Evolutionary conservation across 1,284 basidiomycete species (phyloP), one percentile per base, ranked within the genome.

Genomic region (Leccinum pallidistipes): DNA sequence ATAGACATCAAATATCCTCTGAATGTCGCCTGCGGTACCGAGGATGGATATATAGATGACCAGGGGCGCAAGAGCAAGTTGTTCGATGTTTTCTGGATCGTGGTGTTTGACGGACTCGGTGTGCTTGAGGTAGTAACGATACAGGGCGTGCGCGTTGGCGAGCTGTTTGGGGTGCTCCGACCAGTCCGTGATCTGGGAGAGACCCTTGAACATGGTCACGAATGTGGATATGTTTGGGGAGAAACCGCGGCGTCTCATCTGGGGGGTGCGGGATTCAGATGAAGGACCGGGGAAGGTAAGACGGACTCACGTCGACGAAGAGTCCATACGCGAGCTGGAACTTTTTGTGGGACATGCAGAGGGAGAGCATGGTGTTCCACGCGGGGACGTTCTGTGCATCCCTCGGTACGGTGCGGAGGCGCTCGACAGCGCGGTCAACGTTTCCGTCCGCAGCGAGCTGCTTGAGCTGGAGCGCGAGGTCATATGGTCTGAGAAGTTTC

Each of bases 211-310:
- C 74, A 92, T 77, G 14, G 86, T 87, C 38, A 79, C 77, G 65
- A 82, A 92, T 1, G 90, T 91, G 56, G 83, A 74, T n/a, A 79
- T 72, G 51, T 80, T 85, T 18, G 91, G 89, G 55, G 78, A 79
- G 68, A 91, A 85, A 2, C 88, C 87, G 50, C 91, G 83, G 49
- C 91, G 82, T 72, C 91, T 92, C 90, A 93, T 91, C 91, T 92
- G 62, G 2, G 36, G n/a, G 9, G 11, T 27, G 56, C 36, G 58
- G 21, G n/a, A 18, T 45, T 21, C 0, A 45, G 47, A 43, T 64
- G 54, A 60, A 49, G n/a, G 59, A 34, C 11, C 24, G 11, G 27
- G 29, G 31, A 27, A 24, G 52, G 45, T 21, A 60, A 56, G 31
- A 27, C 6, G 40, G 9, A 78, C 87, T 69, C 70, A 91, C 90